Evolutionary conservation across 148 eudicot genomes (phyloP).

Genomic region (Silene conica): DNA sequence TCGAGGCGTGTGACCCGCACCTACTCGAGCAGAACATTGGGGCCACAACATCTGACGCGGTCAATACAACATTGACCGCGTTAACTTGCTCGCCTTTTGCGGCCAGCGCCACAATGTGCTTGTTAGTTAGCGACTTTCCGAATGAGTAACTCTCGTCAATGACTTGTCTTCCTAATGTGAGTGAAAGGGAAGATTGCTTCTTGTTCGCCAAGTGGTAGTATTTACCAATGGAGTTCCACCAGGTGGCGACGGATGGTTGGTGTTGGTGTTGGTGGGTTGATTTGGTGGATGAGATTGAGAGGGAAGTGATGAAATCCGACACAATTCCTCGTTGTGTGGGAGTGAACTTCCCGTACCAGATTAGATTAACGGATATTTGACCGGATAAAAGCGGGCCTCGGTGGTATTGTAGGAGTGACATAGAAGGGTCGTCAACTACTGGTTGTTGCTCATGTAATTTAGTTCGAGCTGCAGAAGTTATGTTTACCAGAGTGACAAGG

Average conservation of each 20-base stretch:
- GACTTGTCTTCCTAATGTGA: conserved; percentile 25
- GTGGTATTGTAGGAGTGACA: conserved; percentile 35
- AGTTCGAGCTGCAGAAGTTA: conserved; percentile 8
- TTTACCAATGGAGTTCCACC: conserved; percentile 37
- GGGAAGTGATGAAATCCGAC: conserved; percentile 41
- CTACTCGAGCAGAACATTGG: conserved; percentile 41
- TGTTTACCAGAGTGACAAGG: conserved; percentile 1
- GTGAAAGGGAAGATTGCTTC: conserved; percentile 20
- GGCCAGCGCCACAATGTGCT: conserved; percentile 24
- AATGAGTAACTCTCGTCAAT: conserved; percentile 26
- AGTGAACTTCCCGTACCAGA: conserved; percentile 50
- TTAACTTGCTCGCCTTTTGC: conserved; percentile 23
- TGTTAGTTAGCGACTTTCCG: conserved; percentile 30
- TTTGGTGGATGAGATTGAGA: conserved; percentile 24
- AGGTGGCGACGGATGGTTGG: conserved; percentile 32
- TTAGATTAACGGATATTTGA: conserved; percentile 35
- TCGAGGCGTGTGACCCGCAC: conserved; percentile 48
- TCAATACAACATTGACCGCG: conserved; percentile 42
- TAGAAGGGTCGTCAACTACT: conserved; percentile 17
- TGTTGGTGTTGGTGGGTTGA: not conserved
- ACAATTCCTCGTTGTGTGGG: conserved; percentile 37
- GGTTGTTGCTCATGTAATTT: conserved; percentile 17
- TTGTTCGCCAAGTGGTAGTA: conserved; percentile 32
- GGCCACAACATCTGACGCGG: conserved; percentile 43
- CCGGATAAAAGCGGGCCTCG: conserved; percentile 43